phyloP scores from a whole-genome alignment of 1,284 basidiomycete species.

The Trichosporon coremiiforme region DNA sequence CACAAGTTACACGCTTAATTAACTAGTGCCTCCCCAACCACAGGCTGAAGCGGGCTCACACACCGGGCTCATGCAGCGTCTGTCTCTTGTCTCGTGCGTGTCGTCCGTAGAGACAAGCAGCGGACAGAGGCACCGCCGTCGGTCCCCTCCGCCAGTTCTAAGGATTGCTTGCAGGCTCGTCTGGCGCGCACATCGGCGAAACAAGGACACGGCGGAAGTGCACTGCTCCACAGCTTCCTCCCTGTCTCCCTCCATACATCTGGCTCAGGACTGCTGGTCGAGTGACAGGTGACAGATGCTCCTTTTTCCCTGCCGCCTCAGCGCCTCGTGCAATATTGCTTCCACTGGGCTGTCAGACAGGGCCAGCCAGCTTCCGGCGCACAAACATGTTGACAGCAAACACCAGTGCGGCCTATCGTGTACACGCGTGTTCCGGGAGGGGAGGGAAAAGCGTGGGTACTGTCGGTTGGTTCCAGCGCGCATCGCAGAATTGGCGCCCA shows the following conservation, averaged over 20 bases:
- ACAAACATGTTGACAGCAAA: background rate
- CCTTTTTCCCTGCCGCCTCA: background rate
- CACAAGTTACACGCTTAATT: slow-evolving; percentile 3
- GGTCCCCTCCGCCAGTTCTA: background rate
- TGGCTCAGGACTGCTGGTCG: background rate
- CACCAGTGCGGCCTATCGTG: background rate
- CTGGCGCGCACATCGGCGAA: background rate
- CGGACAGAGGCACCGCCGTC: background rate
- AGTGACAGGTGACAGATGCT: background rate
- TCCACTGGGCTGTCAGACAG: background rate
- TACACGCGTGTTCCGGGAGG: slow-evolving; percentile 5
- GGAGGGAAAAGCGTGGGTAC: background rate
- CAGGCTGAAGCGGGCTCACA: background rate
- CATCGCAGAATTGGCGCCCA: slow-evolving; percentile 4
- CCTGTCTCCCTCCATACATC: background rate
- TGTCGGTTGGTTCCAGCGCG: background rate
- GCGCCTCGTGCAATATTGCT: background rate
- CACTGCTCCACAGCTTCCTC: background rate
- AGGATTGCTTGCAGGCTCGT: background rate
- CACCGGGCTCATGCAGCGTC: too few relatives aligned
- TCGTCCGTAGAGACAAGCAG: background rate
- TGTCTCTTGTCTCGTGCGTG: background rate
- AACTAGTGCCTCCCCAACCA: background rate
- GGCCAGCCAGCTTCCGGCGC: background rate
- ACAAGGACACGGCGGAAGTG: background rate